A percentile compares a stretch with the other conserved stretches of the same genome.
Evolutionary conservation across 2,329 filamentous ascomycete species (phyloP).

Genomic region (Alternaria incomplexa): DNA sequence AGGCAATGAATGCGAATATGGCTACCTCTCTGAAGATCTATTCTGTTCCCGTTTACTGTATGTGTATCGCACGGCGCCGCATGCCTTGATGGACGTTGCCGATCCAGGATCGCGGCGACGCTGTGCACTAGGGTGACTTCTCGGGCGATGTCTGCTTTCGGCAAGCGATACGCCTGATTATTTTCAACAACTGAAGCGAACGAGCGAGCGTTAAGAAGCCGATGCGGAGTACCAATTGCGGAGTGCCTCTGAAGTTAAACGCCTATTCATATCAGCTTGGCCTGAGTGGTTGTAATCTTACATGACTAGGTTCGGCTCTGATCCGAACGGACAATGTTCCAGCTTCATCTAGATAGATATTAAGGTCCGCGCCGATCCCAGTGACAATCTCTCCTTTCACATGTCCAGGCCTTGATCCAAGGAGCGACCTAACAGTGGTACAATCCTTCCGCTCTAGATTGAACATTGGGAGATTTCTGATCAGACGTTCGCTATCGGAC

Average conservation of each 20-base stretch:
- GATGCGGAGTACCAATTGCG: constrained; percentile 11
- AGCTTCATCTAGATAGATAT: constrained; percentile 25
- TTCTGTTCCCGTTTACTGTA: constrained; percentile 4
- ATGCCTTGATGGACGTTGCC: background rate
- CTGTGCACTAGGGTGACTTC: constrained; percentile 1
- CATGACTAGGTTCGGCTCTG: constrained; percentile 27
- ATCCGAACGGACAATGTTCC: constrained; percentile 29
- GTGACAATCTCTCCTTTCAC: constrained; percentile 3
- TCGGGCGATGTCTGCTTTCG: constrained; percentile 6
- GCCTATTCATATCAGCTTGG: constrained; percentile 18
- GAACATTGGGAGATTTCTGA: background rate
- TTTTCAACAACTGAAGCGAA: constrained; percentile 10
- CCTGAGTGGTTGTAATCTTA: constrained; percentile 8
- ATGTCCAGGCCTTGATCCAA: constrained; percentile 6
- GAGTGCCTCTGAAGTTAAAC: constrained; percentile 36
- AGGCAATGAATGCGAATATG: constrained; percentile 4
- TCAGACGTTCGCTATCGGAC: background rate
- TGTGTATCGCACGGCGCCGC: background rate
- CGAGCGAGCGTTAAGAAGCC: constrained; percentile 10
- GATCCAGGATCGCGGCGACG: background rate
- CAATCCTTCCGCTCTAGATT: background rate
- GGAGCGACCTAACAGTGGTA: constrained; percentile 3
- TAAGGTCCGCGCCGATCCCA: constrained; percentile 21
- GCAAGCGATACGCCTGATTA: constrained; percentile 2
- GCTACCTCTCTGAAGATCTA: background rate